Base-by-base conservation (phyloP, 2,329 filamentous ascomycete species). In the Calonectria ilicicola region DNA sequence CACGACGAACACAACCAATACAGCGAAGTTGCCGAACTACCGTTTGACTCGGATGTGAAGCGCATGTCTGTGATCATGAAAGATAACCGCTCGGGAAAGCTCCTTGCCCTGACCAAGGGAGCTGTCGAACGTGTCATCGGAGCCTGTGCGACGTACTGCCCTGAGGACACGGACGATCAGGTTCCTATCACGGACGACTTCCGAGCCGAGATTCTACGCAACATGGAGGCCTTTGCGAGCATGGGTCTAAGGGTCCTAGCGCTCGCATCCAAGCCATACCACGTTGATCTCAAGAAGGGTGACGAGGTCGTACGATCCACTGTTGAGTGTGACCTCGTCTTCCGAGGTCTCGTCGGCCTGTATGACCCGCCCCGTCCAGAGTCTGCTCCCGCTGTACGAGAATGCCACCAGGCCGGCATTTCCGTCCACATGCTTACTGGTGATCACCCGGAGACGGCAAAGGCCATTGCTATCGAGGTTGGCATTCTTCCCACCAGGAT, bases 31-130 rank as follows among this genome's bases (percentile, higher is more conserved):
- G 90, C 91, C 1, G 93, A 95, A 77, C 94, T 93, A 70, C 93
- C 93, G 0, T 95, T 95, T 74, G 93, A 95, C 79, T 94, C 92
- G 0, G 90, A 90, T 70, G 89, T 94, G 74, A 95, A 95, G 85
- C 93, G 92, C 78, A 95, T 95, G 93, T 93, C 92, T 0, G 92
- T 94, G 40, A 91, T 94, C 67, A 93, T 93, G 81, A 79, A 87
- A 51, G 82, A 88, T 29, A 78, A 76, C 17, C 80, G 83, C 8
- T 81, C 80, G 0, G 81, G 83, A 29, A 82, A 85, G 67, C 85
- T 86, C 74, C 86, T 83, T 81, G 84, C 91, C 56, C 91, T 91
- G 76, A 91, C 90, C 69, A 93, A 93, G 79, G 92, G 92, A 58
- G 93, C 93, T 1, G 93, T 94, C 5, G 93, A 95, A 80, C 88